Evolutionary conservation across 1,284 basidiomycete genomes (phyloP), one percentile per base, ranked within the genome.

Genomic region (Pseudozyma thailandica): DNA sequence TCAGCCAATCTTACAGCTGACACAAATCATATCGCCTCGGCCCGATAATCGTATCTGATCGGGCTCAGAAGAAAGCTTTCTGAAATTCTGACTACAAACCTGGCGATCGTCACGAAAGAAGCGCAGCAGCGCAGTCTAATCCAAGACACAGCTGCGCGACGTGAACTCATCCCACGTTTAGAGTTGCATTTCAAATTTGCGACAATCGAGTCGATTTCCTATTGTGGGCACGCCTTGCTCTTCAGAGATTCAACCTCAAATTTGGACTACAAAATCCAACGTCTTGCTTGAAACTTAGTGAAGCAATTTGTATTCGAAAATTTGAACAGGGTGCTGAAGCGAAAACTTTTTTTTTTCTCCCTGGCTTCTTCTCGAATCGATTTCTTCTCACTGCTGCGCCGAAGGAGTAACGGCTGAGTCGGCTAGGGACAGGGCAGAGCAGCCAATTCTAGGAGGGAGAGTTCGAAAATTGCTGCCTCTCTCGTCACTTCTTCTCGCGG

Each of bases 271-370:
- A 31, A 31, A 8, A 31, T n/a, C n/a, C n/a, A n/a, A n/a, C n/a
- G n/a, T n/a, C n/a, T n/a, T n/a, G n/a, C n/a, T n/a, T n/a, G n/a
- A n/a, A n/a, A n/a, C n/a, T n/a, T n/a, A n/a, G n/a, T n/a, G n/a
- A 33, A 16, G 31, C 39, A 10, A 23, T 23, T 23, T 41, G 39
- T 41, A 49, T 37, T 39, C 16, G 25, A 37, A 8, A 38, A 20
- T 42, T 50, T n/a, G 28, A 7, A 5, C 33, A 46, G 21, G 13
- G 6, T 7, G 39, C 13, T n/a, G 37, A 39, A 25, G 44, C 56
- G 59, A 62, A 57, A 63, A 63, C 60, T 57, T 63, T 63, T 63
- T 53, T 44, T 51, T 46, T 43, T 42, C n/a, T 43, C 30, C 28
- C 26, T 31, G 7, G 7, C 15, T 31, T 31, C 15, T 31, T 31